Evolutionary conservation across 495 filamentous ascomycete species (phyloP), one percentile per base, ranked within the genome.

Genomic region (Podospora pseudoanserina): DNA sequence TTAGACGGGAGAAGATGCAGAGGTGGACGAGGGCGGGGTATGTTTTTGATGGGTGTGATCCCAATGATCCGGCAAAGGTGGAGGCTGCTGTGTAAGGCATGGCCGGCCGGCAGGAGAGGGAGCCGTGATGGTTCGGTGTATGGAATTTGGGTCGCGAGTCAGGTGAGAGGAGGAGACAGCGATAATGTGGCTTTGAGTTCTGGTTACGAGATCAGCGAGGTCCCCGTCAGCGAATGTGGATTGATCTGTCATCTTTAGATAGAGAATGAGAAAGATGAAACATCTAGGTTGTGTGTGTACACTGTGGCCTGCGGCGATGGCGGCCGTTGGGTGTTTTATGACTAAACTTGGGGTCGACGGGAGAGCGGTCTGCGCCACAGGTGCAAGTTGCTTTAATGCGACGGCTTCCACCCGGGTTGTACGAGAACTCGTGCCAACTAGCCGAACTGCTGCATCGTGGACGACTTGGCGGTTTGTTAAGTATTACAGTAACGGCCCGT

Each of bases 1-100:
- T 94, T 67, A 84, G 86, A 65, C 79, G 78, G 73, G 87, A 92
- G 68, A 92, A 91, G 80, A 75, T 93, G 82, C 73, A 75, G 54
- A 64, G 70, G 1, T 88, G 85, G 85, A 81, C 79, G 1, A 75
- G 81, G 23, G 76, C 71, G 15, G 81, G 82, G 44, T 77, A 78
- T 26, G 76, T 74, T 5, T 82, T 80, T 66, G 74, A 77, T 13
- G 77, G 71, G 15, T 74, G 70, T n/a, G 74, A 76, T 64, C 69
- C 72, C 5, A 63, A 72, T 18, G 23, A 73, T 5, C 68, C 68
- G n/a, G 70, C 74, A 15, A 70, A 58, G 23, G 68, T 74, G 4
- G 74, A 67, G 18, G 53, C 30, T 5, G 59, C 27, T 20, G 67
- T 53, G 18, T 61, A 11, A 69, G 26, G 23, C 23, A 23, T 2